Percentiles rank a stretch among this genome's conserved stretches.
phyloP scores from a whole-genome alignment of 768 basidiomycete species.

The Lactifluus subvellereus region DNA sequence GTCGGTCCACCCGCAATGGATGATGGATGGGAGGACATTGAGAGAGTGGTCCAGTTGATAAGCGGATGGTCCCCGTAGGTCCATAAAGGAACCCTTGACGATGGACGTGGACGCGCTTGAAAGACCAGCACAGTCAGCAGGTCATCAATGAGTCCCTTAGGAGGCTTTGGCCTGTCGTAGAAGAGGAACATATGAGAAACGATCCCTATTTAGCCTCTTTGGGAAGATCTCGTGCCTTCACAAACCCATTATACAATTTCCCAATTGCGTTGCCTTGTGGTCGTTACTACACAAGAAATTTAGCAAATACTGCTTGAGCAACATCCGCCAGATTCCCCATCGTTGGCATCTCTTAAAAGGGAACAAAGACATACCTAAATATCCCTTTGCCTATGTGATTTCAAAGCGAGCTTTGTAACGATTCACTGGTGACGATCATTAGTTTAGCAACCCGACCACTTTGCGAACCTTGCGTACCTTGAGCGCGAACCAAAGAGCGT shows the following conservation, averaged over 20 bases:
- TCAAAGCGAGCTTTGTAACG: constrained; percentile 17
- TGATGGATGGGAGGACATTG: constrained; percentile 1
- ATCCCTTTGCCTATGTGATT: constrained; percentile 5
- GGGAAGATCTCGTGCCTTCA: constrained; percentile 34
- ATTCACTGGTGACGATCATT: constrained; percentile 6
- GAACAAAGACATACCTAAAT: constrained; percentile 10
- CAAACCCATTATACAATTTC: constrained; percentile 4
- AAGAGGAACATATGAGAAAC: constrained; percentile 33
- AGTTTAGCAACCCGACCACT: too few relatives aligned
- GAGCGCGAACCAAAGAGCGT: constrained; percentile 22
- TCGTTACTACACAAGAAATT: background rate
- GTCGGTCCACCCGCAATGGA: constrained; percentile 39
- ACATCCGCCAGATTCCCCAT: background rate
- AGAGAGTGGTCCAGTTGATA: constrained; percentile 22
- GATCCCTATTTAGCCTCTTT: constrained; percentile 22
- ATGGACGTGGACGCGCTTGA: constrained; percentile 32
- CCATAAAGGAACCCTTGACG: constrained; percentile 28
- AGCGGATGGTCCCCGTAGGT: constrained; percentile 19
- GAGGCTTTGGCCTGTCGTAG: constrained; percentile 48
- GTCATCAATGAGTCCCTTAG: constrained; percentile 41
- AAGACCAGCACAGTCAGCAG: constrained; percentile 34
- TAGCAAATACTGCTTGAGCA: background rate
- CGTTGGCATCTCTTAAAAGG: background rate
- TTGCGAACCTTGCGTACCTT: constrained; percentile 4
- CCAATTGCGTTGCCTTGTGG: constrained; percentile 4